Base-by-base conservation (phyloP, 768 basidiomycete species). In the Lactarius akahatsu region DNA sequence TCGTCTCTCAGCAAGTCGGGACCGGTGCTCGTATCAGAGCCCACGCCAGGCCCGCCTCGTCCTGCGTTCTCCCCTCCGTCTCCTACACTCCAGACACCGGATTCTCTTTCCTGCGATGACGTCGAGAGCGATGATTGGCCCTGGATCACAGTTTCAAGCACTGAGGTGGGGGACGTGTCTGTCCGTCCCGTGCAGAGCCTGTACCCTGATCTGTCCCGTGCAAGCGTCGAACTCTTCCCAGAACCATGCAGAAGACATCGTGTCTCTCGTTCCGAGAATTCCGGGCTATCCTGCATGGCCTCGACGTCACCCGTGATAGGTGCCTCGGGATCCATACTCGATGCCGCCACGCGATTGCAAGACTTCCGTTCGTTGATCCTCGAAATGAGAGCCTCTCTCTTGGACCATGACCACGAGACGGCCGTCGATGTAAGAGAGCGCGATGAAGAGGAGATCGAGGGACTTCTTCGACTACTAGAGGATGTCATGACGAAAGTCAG, bases 401-500 rank as follows among this genome's bases (percentile, higher is more conserved):
- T 59, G 3, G 52, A 63, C 15, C 36, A 36, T 9, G 61, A 62
- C 32, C 10, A 3, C 2, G 36, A 40, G 15, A 55, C 26, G 16
- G 47, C 2, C 8, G 13, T 23, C 11, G 28, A 32, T 20, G 41
- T 20, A 23, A 36, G 57, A 23, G 57, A 23, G 38, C 38, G 30
- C 30, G 55, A 43, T 4, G 61, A 65, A 8, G 30, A 58, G 20
- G 66, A 59, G 4, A 45, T 40, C 26, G 62, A 67, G 20, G 20
- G 62, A 30, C 18, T 67, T 23, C 52, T 67, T 20, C 58, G 62
- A 61, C 59, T 67, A 34, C 57, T 67, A 23, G 66, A 63, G 52
- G 66, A 67, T 16, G 58, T 63, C 26, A 59, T 63, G 66, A 50
- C n/a, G 55, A 59, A 59, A 54, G 62, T 67, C 57, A 20, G 40